Evolutionary conservation across 106 monocot species (phyloP), one percentile per base, ranked within the genome.

Genomic region (Dendrobium huoshanense): DNA sequence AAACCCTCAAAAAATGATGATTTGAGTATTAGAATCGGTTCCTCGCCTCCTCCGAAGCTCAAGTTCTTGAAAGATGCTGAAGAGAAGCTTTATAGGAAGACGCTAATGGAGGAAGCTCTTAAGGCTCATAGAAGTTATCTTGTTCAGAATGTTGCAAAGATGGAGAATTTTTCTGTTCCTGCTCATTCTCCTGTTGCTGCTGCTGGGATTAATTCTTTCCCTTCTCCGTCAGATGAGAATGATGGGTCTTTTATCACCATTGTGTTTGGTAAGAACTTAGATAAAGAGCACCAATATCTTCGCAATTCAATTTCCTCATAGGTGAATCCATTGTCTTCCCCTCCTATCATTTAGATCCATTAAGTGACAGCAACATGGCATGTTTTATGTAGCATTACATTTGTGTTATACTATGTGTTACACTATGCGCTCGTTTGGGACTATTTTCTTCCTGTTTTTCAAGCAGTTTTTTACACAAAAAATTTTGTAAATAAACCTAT

Each of bases 21-120:
- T 1, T 22, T 76, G 41, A 29, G 11, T 15, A 67, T 41, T 42
- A 48, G 73, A 45, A 58, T 67, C 41, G 40, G 49, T 15, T 55
- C 77, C 24, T 55, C 77, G 8, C 94, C 96, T 0, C 94, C 96
- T 22, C 96, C 96, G 9, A 90, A 89, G 89, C 88, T 97, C 83
- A 90, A 94, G 85, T 97, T 97, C 73, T 74, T 97, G 82, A 94
- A 84, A 82, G 96, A 97, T 55, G 96, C 96, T 1, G 96, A 97
- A 79, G 94, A 97, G 82, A 97, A 97, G 87, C 85, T 94, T 41
- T 87, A 89, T 77, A 90, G 83, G 82, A 94, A 77, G 79, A 86
- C 85, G 67, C 41, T 94, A 44, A 82, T 77, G 77, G 95, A 95
- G 33, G 92, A 92, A 43, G 88, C 90, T 2, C 19, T 79, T 65